phyloP scores from a whole-genome alignment of 257 asterid genomes.

The Przewalskia tangutica region DNA sequence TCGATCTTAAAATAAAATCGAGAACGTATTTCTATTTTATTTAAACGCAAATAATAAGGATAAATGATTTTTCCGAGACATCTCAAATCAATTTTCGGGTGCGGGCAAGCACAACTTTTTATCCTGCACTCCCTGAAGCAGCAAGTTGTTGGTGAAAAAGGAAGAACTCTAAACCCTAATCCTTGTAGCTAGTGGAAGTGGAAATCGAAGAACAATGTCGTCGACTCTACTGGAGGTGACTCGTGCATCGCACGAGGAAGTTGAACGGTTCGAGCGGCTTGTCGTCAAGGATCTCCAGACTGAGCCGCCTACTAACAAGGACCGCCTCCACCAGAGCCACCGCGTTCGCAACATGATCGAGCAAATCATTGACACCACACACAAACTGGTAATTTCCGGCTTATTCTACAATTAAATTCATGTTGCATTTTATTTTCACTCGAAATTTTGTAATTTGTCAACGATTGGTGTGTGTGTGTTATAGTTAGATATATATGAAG shows the following conservation, averaged over 20 bases:
- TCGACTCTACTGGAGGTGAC: slow-evolving; percentile 81
- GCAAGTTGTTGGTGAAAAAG: background rate
- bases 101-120: too few relatives aligned
- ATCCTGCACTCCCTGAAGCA: background rate
- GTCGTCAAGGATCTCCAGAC: slow-evolving; percentile 90
- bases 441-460: background rate
- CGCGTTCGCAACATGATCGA: slow-evolving; percentile 89
- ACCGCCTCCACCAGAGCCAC: slow-evolving; percentile 88
- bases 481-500: slow-evolving; percentile 80
- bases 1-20: too few relatives aligned
- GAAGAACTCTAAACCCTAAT: too few relatives aligned
- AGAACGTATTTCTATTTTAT: too few relatives aligned
- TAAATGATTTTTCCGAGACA: background rate
- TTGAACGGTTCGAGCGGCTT: slow-evolving; percentile 78
- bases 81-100: background rate
- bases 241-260: slow-evolving; percentile 88
- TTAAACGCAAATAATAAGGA: background rate
- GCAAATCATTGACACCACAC: slow-evolving; percentile 52
- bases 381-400: slow-evolving; percentile 42
- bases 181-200: background rate
- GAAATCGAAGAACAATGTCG: slow-evolving; percentile 40
- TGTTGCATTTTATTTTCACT: slow-evolving; percentile 56
- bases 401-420: slow-evolving; percentile 6
- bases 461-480: background rate
- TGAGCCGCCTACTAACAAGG: slow-evolving; percentile 67